Base-by-base conservation (phyloP, 2,329 filamentous ascomycete species). In the Scedosporium boydii region DNA sequence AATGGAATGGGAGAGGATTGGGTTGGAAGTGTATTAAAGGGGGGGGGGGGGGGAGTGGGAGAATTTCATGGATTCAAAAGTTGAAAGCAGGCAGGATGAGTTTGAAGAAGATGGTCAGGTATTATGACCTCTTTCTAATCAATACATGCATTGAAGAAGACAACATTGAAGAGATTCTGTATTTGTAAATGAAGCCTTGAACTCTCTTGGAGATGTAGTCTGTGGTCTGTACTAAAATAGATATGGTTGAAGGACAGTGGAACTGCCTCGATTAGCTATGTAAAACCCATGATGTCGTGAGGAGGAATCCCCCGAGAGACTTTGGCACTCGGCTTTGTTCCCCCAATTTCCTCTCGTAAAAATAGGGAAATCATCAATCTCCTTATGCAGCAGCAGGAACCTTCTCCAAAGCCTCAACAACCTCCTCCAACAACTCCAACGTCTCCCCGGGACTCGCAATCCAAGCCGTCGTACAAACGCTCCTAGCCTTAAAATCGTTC, bases 391-490 rank as follows among this genome's bases (percentile, higher is more conserved):
- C 10, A n/a, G 12, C 16, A 16, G 29, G 18, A n/a, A 14, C 34
- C 56, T 58, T 18, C 12, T 69, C 71, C 62, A 72, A 65, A 69
- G 77, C 78, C 73, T 78, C 78, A n/a, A 71, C 75, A 73, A 96
- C 78, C 78, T 98, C 95, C 70, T 97, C 92, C 64, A 99, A 76
- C 69, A 98, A 75, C 68, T 90, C 87, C 46, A 96, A 91, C 34
- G 95, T 99, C 80, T 99, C 95, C 0, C 83, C 80, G 0, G 95
- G 95, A 71, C 86, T 97, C 1, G 95, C 93, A 67, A 99, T 96
- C 95, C 95, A 99, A 1, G 93, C 93, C 23, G 95, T 98, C 0
- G 93, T 97, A 41, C 91, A 95, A 21, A 96, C 93, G 69, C 92
- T 84, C 34, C 93, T 82, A 6, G 93, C 90, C 78, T 97, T 96